Evolutionary conservation across 2,329 filamentous ascomycete species (phyloP).

Genomic region (Stachybotrys chlorohalonatus): DNA sequence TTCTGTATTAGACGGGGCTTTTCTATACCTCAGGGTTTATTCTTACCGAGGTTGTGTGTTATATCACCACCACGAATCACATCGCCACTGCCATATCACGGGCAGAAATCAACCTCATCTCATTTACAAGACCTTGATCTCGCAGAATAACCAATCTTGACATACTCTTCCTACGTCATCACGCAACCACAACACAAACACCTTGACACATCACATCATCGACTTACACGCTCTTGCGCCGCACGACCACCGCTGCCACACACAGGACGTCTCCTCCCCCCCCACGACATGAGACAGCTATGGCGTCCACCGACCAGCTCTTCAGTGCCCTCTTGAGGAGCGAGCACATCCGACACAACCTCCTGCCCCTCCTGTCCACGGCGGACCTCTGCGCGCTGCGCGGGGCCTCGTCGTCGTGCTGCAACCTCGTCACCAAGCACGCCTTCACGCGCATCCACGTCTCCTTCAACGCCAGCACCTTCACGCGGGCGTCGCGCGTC

Average conservation of each 20-base stretch:
- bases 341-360: conserved; percentile 36
- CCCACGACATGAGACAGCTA: conserved; percentile 39
- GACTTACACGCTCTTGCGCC: no score
- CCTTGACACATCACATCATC: no score
- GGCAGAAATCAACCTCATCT: no score
- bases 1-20: not conserved
- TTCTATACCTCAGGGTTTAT: no score
- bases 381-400: conserved; percentile 51
- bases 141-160: no score
- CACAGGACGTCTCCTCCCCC: not conserved
- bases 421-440: conserved; percentile 57
- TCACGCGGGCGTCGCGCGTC: conserved; percentile 64
- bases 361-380: conserved; percentile 40
- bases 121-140: no score
- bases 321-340: conserved; percentile 50
- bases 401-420: conserved; percentile 60
- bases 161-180: no score
- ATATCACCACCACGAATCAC: not conserved
- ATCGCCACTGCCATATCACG: no score
- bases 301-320: conserved; percentile 38
- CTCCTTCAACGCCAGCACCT: conserved; percentile 64
- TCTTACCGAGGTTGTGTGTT: not conserved
- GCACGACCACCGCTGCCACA: no score
- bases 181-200: no score
- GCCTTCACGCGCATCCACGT: conserved; percentile 62